Conservation (phyloP, 805 yeast genomes). For the Ogataea pignaliae region DNA sequence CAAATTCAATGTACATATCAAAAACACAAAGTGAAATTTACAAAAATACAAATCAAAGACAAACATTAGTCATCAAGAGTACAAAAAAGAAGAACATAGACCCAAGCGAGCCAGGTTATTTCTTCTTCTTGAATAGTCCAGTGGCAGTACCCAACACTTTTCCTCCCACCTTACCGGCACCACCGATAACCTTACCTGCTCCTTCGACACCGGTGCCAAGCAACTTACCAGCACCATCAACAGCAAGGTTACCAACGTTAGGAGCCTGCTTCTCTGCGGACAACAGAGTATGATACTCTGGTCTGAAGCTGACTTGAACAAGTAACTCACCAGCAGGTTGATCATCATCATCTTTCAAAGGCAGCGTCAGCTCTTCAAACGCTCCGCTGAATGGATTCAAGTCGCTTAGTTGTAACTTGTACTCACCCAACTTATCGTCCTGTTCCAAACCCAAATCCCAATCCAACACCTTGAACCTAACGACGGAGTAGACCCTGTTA, state of each 20-base stretch:
- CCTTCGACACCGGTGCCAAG: slow-evolving; percentile 39
- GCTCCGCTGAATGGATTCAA: slow-evolving; percentile 51
- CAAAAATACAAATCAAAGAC: too few relatives aligned
- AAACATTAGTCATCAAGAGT: background rate
- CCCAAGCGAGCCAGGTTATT: slow-evolving; percentile 1
- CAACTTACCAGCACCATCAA: slow-evolving; percentile 44
- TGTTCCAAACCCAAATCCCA: slow-evolving; percentile 92
- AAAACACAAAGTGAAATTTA: too few relatives aligned
- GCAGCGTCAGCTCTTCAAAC: slow-evolving; percentile 45
- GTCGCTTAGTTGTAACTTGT: slow-evolving; percentile 49
- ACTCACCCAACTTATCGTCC: slow-evolving; percentile 78
- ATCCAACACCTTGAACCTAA: slow-evolving; percentile 63
- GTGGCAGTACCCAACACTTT: slow-evolving; percentile 48
- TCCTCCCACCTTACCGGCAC: slow-evolving; percentile 54
- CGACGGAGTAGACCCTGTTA: slow-evolving; percentile 56
- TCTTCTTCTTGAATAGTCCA: slow-evolving; percentile 27
- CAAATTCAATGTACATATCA: too few relatives aligned
- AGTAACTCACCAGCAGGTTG: slow-evolving; percentile 62
- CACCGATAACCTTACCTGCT: slow-evolving; percentile 37
- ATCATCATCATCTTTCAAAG: slow-evolving; percentile 45
- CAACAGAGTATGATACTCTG: slow-evolving; percentile 51
- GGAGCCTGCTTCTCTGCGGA: slow-evolving; percentile 39
- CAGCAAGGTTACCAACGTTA: slow-evolving; percentile 33
- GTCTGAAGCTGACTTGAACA: slow-evolving; percentile 58
- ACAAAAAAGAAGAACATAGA: background rate